Evolutionary conservation across 2,329 filamentous ascomycete species (phyloP), one percentile per base, ranked within the genome.

Genomic region (Mycogone perniciosa): DNA sequence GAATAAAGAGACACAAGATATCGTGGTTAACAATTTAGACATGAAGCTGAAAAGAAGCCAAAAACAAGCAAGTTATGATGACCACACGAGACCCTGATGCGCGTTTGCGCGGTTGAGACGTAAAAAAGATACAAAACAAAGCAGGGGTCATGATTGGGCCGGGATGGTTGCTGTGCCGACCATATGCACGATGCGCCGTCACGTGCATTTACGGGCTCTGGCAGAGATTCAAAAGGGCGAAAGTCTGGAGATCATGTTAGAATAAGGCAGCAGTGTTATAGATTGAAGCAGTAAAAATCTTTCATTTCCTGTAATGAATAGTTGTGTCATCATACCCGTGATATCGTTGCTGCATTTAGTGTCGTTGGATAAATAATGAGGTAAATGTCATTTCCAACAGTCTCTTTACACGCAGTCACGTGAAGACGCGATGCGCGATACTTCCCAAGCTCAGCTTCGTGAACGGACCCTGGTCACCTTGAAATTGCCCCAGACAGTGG

Each of bases 401-500:
- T 20, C 60, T 62, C 59, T 70, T 60, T 64, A 69, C 66, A 62
- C 65, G 66, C 10, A 9, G 9, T 57, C 68, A 71, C 67, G 68
- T 71, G 68, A 57, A 2, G 5, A 7, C 62, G 65, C 58, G 67
- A 53, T 46, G 57, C 67, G 67, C 62, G 63, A 62, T 60, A 57
- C 51, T 44, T 20, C 20, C 20, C 20, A 20, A 20, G 20, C 20
- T 20, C 20, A 20, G 20, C 31, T 41, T 42, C 39, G 31, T 43
- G 39, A 26, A 20, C 37, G 33, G 45, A 47, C 37, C 46, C 31
- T 40, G 48, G 40, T 29, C 33, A 20, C 20, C 20, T 20, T 20
- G 20, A 20, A 20, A 20, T 20, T 20, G 20, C 20, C 20, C 20
- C 20, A 20, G 20, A 20, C 20, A 20, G 20, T 20, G 20, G 20